phyloP scores from a whole-genome alignment of 1,284 basidiomycete genomes.

The Leccinum pseudoinsigne region DNA sequence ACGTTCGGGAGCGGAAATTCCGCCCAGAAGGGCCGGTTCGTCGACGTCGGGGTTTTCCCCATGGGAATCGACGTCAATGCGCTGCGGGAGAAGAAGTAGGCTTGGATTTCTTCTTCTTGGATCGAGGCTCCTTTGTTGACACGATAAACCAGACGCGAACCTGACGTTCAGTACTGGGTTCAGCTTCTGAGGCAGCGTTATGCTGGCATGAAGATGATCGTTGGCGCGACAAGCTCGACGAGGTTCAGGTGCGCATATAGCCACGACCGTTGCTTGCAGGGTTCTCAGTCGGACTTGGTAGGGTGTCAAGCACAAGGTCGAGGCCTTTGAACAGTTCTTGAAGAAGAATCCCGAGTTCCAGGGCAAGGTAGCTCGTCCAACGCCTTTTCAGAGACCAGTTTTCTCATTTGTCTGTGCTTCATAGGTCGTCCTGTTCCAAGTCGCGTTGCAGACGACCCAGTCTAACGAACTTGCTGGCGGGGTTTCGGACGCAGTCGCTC shows the following conservation, averaged over 20 bases:
- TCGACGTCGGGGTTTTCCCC: constrained; percentile 85
- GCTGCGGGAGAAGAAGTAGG: constrained; percentile 67
- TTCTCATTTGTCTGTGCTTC: background rate
- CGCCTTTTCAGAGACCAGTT: background rate
- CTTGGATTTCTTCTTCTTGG: constrained; percentile 13
- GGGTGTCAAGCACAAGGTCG: constrained; percentile 82
- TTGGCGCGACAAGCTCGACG: constrained; percentile 87
- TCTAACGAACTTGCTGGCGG: constrained; percentile 74
- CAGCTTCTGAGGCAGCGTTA: constrained; percentile 76
- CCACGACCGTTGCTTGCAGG: background rate
- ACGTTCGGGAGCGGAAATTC: constrained; percentile 19
- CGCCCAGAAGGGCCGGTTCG: constrained; percentile 51
- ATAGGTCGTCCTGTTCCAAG: constrained; percentile 81
- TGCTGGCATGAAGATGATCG: constrained; percentile 81
- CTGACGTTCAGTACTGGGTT: constrained; percentile 84
- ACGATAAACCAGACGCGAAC: constrained; percentile 51
- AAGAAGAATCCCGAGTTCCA: constrained; percentile 78
- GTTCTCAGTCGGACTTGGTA: constrained; percentile 21
- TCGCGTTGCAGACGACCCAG: constrained; percentile 82
- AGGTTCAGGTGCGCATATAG: constrained; percentile 55
- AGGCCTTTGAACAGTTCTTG: constrained; percentile 83
- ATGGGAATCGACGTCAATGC: constrained; percentile 86
- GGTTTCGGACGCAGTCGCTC: constrained; percentile 76
- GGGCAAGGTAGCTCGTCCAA: constrained; percentile 51
- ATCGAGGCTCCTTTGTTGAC: constrained; percentile 9